A percentile compares a stretch with the other conserved stretches of the same genome.
phyloP scores from a whole-genome alignment of 2,329 filamentous ascomycete genomes.

The Neophaeococcomyces aloes region DNA sequence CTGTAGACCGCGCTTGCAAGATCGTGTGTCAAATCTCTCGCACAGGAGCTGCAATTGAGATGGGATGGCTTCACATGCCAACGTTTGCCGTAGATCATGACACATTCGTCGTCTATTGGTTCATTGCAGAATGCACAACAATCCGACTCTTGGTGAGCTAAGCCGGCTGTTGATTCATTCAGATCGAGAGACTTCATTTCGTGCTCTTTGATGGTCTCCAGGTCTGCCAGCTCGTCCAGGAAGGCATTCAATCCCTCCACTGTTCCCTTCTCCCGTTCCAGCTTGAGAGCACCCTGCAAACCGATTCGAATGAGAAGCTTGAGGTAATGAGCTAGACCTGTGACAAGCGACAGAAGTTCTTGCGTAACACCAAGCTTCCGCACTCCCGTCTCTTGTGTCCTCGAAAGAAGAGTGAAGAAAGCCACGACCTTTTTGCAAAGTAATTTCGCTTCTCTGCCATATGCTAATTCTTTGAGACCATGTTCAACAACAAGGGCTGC shows the following conservation, averaged over 20 bases:
- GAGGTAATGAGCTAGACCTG: slow-evolving; percentile 89
- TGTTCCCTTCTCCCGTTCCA: slow-evolving; percentile 71
- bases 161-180: slow-evolving; percentile 52
- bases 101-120: slow-evolving; percentile 90
- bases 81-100: slow-evolving; percentile 60
- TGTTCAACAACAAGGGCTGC: slow-evolving; percentile 60
- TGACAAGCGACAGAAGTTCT: slow-evolving; percentile 93
- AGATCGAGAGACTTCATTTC: slow-evolving; percentile 56
- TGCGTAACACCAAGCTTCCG: slow-evolving; percentile 92
- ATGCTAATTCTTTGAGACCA: slow-evolving; percentile 75
- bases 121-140: slow-evolving; percentile 72
- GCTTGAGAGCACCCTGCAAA: slow-evolving; percentile 79
- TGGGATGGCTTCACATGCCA: slow-evolving; percentile 68
- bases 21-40: slow-evolving; percentile 58
- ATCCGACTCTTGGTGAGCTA: slow-evolving; percentile 69
- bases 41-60: slow-evolving; percentile 59
- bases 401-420: slow-evolving; percentile 90
- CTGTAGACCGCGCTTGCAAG: slow-evolving; percentile 63
- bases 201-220: slow-evolving; percentile 66
- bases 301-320: slow-evolving; percentile 97
- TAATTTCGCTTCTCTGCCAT: slow-evolving; percentile 90
- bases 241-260: slow-evolving; percentile 71
- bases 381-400: slow-evolving; percentile 83
- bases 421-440: slow-evolving; percentile 99
- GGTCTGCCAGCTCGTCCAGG: slow-evolving; percentile 68